phyloP scores from a whole-genome alignment of 306 rosid genomes.

The Biancaea sappan region DNA sequence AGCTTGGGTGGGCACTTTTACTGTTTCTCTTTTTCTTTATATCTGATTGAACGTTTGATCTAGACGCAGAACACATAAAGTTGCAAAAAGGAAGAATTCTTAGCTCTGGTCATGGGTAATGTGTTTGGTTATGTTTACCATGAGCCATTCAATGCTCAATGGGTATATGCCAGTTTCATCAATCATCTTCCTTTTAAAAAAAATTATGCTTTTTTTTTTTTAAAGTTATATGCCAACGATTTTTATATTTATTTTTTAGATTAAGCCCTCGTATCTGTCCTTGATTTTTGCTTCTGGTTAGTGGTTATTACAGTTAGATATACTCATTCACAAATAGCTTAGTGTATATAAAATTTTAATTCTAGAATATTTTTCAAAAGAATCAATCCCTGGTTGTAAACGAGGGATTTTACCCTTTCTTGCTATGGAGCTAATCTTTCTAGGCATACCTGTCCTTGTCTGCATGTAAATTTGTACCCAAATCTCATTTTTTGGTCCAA shows the following conservation, averaged over 20 bases:
- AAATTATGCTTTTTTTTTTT: too few species aligned
- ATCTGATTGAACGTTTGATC: not conserved
- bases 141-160: not conserved
- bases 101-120: not conserved
- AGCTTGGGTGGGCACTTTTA: not conserved
- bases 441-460: too few species aligned
- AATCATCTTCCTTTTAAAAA: too few species aligned
- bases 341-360: too few species aligned
- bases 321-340: too few species aligned
- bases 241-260: not conserved
- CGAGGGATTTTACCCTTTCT: too few species aligned
- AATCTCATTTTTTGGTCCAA: not conserved
- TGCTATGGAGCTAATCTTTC: too few species aligned
- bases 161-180: not conserved
- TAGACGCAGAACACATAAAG: not conserved
- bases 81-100: not conserved
- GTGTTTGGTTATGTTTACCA: not conserved
- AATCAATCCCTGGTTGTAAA: too few species aligned
- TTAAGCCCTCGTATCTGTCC: not conserved
- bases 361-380: too few species aligned
- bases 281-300: too few species aligned
- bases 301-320: too few species aligned
- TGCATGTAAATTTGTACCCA: not conserved
- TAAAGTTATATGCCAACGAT: too few species aligned
- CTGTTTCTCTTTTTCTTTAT: not conserved